Evolutionary conservation across 148 eudicot genomes (phyloP), one percentile per base, ranked within the genome.

Genomic region (Heliosperma pusillum): DNA sequence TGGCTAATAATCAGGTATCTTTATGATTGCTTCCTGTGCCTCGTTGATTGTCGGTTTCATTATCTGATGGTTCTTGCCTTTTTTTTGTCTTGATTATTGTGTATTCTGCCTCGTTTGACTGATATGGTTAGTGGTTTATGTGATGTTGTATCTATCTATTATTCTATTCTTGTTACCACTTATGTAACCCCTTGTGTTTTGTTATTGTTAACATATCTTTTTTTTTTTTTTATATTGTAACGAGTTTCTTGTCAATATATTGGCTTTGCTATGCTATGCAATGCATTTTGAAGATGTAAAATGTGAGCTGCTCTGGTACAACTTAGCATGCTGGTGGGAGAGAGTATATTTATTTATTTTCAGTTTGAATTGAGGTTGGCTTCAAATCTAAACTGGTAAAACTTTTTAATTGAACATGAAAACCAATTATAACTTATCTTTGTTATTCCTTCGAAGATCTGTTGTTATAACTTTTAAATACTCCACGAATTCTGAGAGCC

Each of bases 1-100:
- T 95, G 78, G 96, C 91, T 16, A 95, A 95, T 36, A 85, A 87
- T 64, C 97, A 92, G 97, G 99, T 90, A 71, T 47, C 30, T 29
- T 17, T 52, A 21, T 56, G 72, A 76, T 26, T 25, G 22, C 67
- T 66, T 72, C 66, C 25, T 25, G 52, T 77, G 44, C 25, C 2
- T 60, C 68, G 57, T 47, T 61, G 19, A 17, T 47, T 17, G 15
- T 78, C 29, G 25, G 66, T 44, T 66, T 56, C 5, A n/a, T 11
- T 72, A n/a, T 16, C 40, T 56, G 22, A 25, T 64, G 21, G 52
- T 33, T 11, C 6, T 56, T 60, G 8, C 26, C 69, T 19, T 40
- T 16, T 53, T n/a, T 12, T 20, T 62, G 42, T 56, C 50, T 33
- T 58, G 4, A 19, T 25, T 55, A 13, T 57, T 30, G 45, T 15